phyloP scores from a whole-genome alignment of 306 rosid species.

The Quercus rubra region DNA sequence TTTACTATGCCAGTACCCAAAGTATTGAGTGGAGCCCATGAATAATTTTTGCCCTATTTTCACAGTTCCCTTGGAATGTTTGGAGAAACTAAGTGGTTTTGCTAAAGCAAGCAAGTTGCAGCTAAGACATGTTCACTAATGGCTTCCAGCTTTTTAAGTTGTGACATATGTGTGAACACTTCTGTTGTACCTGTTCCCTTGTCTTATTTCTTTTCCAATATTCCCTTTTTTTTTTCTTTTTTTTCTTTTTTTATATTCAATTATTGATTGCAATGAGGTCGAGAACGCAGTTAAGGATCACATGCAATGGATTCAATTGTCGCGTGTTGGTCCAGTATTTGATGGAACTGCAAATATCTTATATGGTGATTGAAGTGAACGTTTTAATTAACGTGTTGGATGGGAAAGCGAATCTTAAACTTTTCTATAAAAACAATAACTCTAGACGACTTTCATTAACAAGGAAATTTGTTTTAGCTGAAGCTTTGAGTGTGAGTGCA shows the following conservation, averaged over 20 bases:
- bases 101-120: not conserved
- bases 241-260: not conserved
- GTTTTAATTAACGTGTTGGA: not conserved
- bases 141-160: constrained; percentile 1
- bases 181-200: not conserved
- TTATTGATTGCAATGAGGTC: constrained; percentile 3
- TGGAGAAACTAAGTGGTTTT: not conserved
- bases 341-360: not conserved
- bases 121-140: not conserved
- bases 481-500: not conserved
- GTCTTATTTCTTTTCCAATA: constrained; percentile 14
- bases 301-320: constrained; percentile 8
- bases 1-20: too few relatives aligned
- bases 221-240: not conserved
- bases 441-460: too few relatives aligned
- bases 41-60: not conserved
- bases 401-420: not conserved
- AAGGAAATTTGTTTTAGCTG: not conserved
- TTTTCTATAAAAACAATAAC: not conserved
- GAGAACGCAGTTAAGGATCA: not conserved
- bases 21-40: not conserved
- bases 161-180: not conserved
- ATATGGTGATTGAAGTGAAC: not conserved
- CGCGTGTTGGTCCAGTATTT: not conserved
- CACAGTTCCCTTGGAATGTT: not conserved